Percentiles rank a stretch among this genome's conserved stretches.
phyloP scores from a whole-genome alignment of 2,329 filamentous ascomycete species.

The Domatiomyces globalis region DNA sequence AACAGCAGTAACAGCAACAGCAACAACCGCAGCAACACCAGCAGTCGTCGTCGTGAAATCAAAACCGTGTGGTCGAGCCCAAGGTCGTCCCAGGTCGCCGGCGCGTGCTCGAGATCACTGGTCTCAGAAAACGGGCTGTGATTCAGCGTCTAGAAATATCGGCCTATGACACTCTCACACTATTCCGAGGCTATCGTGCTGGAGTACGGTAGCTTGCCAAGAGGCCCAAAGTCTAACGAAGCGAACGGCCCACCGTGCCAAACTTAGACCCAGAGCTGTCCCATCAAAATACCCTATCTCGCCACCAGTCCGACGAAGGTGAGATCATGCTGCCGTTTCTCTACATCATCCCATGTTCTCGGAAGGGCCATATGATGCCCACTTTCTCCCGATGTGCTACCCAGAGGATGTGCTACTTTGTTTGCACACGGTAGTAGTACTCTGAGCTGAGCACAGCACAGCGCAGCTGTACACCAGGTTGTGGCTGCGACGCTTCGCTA shows the following conservation, averaged over 20 bases:
- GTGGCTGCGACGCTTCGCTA: neutral
- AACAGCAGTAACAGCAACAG: no score
- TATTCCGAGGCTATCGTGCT: neutral
- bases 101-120: neutral
- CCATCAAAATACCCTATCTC: neutral
- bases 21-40: no score
- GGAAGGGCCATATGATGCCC: neutral
- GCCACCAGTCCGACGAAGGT: neutral
- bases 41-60: no score
- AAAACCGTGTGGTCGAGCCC: no score
- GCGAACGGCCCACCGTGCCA: neutral
- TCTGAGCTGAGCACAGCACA: no score
- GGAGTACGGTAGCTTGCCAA: neutral
- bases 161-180: neutral
- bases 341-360: neutral
- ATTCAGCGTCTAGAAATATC: neutral
- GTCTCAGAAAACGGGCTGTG: neutral
- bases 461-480: neutral
- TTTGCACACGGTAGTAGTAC: no score
- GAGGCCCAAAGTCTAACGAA: neutral
- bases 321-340: no score
- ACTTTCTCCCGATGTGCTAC: neutral
- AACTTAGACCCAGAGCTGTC: neutral
- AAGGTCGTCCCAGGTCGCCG: neutral
- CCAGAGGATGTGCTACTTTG: neutral